phyloP scores from a whole-genome alignment of 176 grass and related monocot genomes.

The Musa acuminata region DNA sequence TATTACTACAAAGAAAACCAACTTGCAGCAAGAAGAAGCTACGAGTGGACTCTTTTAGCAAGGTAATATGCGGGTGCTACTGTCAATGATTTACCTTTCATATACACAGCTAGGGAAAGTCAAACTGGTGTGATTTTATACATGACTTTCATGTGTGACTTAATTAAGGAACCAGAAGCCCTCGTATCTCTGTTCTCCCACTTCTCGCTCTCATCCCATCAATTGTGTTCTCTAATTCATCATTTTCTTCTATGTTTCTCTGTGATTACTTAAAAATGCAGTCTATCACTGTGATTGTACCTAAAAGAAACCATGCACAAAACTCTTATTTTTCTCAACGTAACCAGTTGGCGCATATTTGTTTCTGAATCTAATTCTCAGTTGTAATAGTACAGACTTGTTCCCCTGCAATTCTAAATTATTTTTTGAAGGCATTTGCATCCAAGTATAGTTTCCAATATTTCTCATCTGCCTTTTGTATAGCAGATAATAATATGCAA shows the following conservation, averaged over 20 bases:
- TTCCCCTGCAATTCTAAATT: too few relatives aligned
- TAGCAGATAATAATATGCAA: not conserved
- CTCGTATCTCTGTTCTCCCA: not conserved
- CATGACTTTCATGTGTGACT: not conserved
- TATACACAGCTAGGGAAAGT: too few relatives aligned
- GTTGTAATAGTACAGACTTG: too few relatives aligned
- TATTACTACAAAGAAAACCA: too few relatives aligned
- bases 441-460: too few relatives aligned
- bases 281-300: not conserved
- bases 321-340: not conserved
- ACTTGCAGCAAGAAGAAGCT: too few relatives aligned
- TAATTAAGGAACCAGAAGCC: not conserved
- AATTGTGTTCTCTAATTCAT: not conserved
- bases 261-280: not conserved
- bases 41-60: too few relatives aligned
- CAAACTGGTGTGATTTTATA: not conserved
- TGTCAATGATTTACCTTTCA: too few relatives aligned
- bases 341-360: not conserved
- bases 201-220: not conserved
- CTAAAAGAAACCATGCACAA: not conserved
- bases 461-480: not conserved
- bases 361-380: not conserved
- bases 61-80: too few relatives aligned
- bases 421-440: too few relatives aligned
- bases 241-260: not conserved